Base-by-base conservation (phyloP, 148 eudicot species). In the Beta vulgaris region DNA sequence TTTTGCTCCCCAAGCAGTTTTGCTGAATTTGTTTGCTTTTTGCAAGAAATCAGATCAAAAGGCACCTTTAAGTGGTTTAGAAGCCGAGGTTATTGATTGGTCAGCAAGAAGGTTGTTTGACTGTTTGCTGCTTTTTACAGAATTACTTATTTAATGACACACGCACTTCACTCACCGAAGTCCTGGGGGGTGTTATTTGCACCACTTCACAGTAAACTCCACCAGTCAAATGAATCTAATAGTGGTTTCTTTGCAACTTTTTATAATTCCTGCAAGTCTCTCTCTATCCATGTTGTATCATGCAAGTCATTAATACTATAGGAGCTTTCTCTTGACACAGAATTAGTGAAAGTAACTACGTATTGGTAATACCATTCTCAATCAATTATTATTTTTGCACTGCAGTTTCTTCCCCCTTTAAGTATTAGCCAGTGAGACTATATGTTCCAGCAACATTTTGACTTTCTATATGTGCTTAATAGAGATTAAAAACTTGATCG, bases 381-480 rank as follows among this genome's bases (percentile, higher is more conserved):
- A 34, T 14, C 15, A 15, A n/a, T 71, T 21, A 12, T 42, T 34
- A 39, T 58, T 76, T 10, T 59, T 68, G 23, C 16, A 60, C 43
- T 9, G 32, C 15, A 42, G 35, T 79, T 57, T 60, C 6, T 37
- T 60, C 51, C 11, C 19, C 26, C 55, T 3, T 31, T 19, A 21
- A 65, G 23, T 57, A 40, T 54, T 72, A 31, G 49, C 29, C 23
- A 51, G 55, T 32, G 5, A 6, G 65, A 12, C 16, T 21, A 7
- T 69, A 37, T 59, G 10, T n/a, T 31, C 40, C n/a, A n/a, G 34
- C 40, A 72, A 31, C 26, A 37, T 42, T 43, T 9, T 58, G 53
- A 23, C 29, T 49, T 7, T 68, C 28, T 68, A 12, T 69, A 51
- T 70, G 71, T 75, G 59, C 58, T 53, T 34, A 21, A n/a, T n/a